These are phyloP conservation scores for Amphicarpaea edgeworthii DNA, from an alignment of 306 rosid species.

Conservation along the genomic window DNA sequence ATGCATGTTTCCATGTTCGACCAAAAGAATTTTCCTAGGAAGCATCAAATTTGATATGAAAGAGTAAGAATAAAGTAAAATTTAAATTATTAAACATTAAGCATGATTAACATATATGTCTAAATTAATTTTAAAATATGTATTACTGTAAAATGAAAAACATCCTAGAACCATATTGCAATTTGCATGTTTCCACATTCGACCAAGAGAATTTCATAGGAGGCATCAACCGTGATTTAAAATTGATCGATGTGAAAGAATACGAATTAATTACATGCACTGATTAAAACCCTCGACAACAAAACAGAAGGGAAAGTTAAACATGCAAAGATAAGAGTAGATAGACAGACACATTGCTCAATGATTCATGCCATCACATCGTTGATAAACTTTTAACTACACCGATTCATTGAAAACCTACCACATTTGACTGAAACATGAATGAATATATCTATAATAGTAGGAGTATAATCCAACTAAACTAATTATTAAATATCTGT, in stretches of 20 bases:
- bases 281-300: conserved; percentile 19
- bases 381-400: background rate
- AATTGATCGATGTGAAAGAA: conserved; percentile 14
- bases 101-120: no score
- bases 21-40: background rate
- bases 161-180: background rate
- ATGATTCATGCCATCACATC: conserved; percentile 21
- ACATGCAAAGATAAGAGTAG: conserved; percentile 32
- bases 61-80: background rate
- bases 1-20: conserved; percentile 14
- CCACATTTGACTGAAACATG: background rate
- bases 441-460: background rate
- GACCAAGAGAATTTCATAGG: background rate
- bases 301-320: conserved; percentile 25
- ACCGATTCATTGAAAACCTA: conserved; percentile 2
- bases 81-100: background rate
- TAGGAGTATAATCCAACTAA: background rate
- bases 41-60: background rate
- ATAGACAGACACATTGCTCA: conserved; percentile 15
- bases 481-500: background rate
- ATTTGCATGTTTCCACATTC: background rate
- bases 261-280: background rate
- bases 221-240: conserved; percentile 8
- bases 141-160: background rate
- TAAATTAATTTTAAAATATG: background rate